Conservation (phyloP, 371 early-diverging fungal species). For the Mucor indicus region DNA sequence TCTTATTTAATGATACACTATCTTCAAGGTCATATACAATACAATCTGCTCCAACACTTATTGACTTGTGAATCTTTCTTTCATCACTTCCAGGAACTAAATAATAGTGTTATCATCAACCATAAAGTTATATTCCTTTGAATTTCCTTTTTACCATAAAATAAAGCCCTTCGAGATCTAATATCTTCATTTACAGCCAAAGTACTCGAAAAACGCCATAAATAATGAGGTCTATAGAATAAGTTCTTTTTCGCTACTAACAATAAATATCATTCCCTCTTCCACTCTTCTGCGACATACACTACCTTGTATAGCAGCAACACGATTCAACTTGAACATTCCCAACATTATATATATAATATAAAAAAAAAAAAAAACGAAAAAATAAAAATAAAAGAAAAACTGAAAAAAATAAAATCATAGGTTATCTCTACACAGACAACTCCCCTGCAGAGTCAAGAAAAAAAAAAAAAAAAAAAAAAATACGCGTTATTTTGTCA, state of each 20-base stretch:
- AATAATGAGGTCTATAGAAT: background rate
- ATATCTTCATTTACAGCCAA: conserved; percentile 1
- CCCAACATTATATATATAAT: background rate
- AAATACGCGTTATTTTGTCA: background rate
- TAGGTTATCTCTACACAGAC: too few relatives aligned
- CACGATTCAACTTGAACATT: background rate
- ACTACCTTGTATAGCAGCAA: background rate
- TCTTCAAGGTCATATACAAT: conserved; percentile 92
- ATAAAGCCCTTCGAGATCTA: conserved; percentile 41
- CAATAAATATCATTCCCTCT: background rate
- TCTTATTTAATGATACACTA: conserved; percentile 79
- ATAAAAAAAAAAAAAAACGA: background rate
- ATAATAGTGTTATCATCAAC: background rate
- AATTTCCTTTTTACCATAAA: conserved; percentile 52
- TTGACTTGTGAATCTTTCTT: conserved; percentile 80
- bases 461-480: too few relatives aligned
- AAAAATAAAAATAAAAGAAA: background rate
- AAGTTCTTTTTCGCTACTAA: background rate
- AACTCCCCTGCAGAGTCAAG: too few relatives aligned
- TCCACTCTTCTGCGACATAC: background rate
- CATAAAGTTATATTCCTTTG: too few relatives aligned
- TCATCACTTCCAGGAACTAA: conserved; percentile 87
- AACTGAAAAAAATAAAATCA: background rate
- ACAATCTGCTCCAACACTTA: conserved; percentile 69
- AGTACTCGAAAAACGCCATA: conserved; percentile 11